Percentiles rank a stretch among this genome's conserved stretches.
Conservation (phyloP, 2,329 filamentous ascomycete species). For the Colletotrichum liriopes region DNA sequence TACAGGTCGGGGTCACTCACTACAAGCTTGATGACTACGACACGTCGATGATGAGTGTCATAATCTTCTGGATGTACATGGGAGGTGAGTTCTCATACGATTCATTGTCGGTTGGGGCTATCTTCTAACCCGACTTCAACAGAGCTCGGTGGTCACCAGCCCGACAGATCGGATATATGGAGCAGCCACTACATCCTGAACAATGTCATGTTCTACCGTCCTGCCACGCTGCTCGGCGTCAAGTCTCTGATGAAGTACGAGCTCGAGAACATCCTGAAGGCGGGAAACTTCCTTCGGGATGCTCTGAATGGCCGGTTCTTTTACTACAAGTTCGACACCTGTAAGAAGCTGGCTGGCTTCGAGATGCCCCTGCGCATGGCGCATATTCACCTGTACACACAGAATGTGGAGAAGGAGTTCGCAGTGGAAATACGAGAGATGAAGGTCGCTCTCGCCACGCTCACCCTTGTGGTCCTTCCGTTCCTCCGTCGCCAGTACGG, state of each 20-base stretch:
- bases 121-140: not conserved
- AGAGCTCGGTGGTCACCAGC: not conserved
- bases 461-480: conserved; percentile 30
- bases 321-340: conserved; percentile 31
- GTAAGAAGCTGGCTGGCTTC: conserved; percentile 19
- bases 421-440: conserved; percentile 27
- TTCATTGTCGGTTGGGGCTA: not conserved
- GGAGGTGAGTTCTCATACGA: conserved; percentile 47
- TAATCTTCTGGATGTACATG: conserved; percentile 56
- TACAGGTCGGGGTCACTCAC: conserved; percentile 50
- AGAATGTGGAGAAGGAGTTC: conserved; percentile 32
- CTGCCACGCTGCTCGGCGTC: conserved; percentile 51
- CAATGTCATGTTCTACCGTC: conserved; percentile 53
- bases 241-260: conserved; percentile 43
- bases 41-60: conserved; percentile 23
- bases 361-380: conserved; percentile 37
- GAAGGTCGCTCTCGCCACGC: conserved; percentile 28
- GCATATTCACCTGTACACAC: conserved; percentile 29
- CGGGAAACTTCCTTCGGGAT: not conserved
- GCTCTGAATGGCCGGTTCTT: conserved; percentile 25
- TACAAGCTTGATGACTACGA: conserved; percentile 8
- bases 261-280: conserved; percentile 20
- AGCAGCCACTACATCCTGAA: conserved; percentile 51
- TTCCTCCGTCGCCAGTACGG: conserved; percentile 31
- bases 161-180: conserved; percentile 45